Percentiles rank a stretch among this genome's conserved stretches.
These are phyloP conservation scores for Trichoderma atroviride DNA, from an alignment of 2,329 filamentous ascomycete genomes.

Conservation along the genomic window DNA sequence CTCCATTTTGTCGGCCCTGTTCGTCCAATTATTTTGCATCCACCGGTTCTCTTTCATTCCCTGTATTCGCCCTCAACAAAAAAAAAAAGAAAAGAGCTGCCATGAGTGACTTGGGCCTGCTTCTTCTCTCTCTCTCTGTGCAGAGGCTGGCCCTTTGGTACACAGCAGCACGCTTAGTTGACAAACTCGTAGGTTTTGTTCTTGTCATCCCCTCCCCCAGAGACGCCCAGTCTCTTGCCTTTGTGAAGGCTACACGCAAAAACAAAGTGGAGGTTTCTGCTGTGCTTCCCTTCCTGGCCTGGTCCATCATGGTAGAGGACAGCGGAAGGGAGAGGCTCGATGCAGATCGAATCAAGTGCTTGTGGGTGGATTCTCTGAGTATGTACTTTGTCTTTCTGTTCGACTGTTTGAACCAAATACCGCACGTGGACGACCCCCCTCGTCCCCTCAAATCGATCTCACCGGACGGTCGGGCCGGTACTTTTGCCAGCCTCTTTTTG, in stretches of 20 bases:
- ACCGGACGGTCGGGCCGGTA: slow-evolving; percentile 20
- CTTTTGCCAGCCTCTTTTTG: background rate
- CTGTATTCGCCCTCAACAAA: slow-evolving; percentile 11
- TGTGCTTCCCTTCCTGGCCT: background rate
- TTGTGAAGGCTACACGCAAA: slow-evolving; percentile 13
- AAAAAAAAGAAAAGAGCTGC: background rate
- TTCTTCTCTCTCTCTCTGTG: background rate
- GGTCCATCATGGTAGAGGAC: slow-evolving; percentile 2
- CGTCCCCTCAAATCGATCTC: slow-evolving; percentile 17
- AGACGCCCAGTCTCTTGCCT: slow-evolving; percentile 5
- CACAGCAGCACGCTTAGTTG: slow-evolving; percentile 23
- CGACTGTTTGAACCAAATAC: background rate
- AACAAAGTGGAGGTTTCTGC: background rate
- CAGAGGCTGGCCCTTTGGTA: slow-evolving; percentile 18
- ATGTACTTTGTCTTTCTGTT: background rate
- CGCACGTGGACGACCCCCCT: background rate
- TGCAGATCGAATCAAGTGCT: slow-evolving; percentile 23
- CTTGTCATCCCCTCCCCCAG: slow-evolving; percentile 17
- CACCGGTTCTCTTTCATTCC: background rate
- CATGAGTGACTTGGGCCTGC: background rate
- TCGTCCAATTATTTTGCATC: slow-evolving; percentile 24
- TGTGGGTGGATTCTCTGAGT: slow-evolving; percentile 7
- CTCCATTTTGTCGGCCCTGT: slow-evolving; percentile 11
- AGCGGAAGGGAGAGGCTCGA: slow-evolving; percentile 19
- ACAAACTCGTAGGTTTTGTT: slow-evolving; percentile 16